Percentiles rank a stretch among this genome's conserved stretches.
Conservation (phyloP, 176 grass and related monocot genomes). For the Oryza rufipogon region DNA sequence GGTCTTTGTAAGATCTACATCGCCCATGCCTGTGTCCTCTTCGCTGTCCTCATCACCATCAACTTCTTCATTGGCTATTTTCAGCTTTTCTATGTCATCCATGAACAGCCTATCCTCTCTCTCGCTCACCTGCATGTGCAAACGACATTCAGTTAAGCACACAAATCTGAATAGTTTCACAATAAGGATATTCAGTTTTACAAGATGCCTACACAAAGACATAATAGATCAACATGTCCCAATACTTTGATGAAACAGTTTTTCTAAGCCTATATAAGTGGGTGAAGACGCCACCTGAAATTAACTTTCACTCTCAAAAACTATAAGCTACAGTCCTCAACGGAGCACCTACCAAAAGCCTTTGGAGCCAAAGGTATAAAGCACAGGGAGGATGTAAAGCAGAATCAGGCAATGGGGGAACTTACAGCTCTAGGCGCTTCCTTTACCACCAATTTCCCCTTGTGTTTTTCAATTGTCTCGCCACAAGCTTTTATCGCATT, state of each 20-base stretch:
- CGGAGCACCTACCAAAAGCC: too few species aligned
- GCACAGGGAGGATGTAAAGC: too few species aligned
- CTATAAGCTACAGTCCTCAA: too few species aligned
- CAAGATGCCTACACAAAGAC: neutral
- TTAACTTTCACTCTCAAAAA: too few species aligned
- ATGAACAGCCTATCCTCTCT: conserved; percentile 62
- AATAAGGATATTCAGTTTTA: neutral
- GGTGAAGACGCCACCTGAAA: too few species aligned
- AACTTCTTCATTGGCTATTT: conserved; percentile 53
- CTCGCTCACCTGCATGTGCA: conserved; percentile 65
- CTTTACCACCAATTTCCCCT: conserved; percentile 70
- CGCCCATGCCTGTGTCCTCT: conserved; percentile 69
- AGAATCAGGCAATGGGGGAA: neutral
- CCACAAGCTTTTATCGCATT: conserved; percentile 61
- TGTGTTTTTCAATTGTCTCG: conserved; percentile 60
- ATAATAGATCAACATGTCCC: neutral
- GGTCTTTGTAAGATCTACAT: conserved; percentile 47
- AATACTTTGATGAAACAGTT: neutral
- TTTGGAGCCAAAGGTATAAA: too few species aligned
- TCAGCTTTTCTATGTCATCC: conserved; percentile 57
- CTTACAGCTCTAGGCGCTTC: conserved; percentile 78
- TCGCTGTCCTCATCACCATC: conserved; percentile 66
- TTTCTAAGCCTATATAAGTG: too few species aligned
- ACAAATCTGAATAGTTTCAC: too few species aligned
- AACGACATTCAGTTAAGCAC: neutral